Evolutionary conservation across 345 rosid species (phyloP), one percentile per base, ranked within the genome.

Genomic region (Heritiera fomes): DNA sequence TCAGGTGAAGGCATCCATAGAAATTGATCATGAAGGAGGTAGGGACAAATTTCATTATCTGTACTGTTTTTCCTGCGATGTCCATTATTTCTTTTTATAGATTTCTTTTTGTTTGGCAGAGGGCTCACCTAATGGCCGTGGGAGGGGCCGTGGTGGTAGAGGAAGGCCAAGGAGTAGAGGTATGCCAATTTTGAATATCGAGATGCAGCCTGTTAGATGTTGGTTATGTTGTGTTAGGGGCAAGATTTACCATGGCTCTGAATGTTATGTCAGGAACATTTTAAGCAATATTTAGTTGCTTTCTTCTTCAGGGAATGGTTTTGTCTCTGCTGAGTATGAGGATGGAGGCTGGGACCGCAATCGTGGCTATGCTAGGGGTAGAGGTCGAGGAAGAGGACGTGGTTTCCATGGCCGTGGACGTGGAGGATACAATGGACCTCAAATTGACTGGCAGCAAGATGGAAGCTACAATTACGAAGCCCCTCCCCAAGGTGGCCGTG

Each of bases 381-480:
- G 98, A 82, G 94, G 95, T 62, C 90, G 97, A 52, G 97, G 97
- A 11, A 90, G 97, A 85, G 97, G 94, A 45, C 90, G 92, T 70
- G 83, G 86, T 75, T 84, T 79, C 78, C 93, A 90, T 75, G 92
- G 97, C 80, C 90, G 93, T 56, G 93, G 97, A 28, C 86, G 97
- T 72, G 98, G 97, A 78, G 97, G 93, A 63, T 96, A 87, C 84
- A 89, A 88, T 83, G 97, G 91, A 40, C 95, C 90, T 72, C 90
- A 83, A 75, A 45, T 75, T 83, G 96, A 92, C 80, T 81, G 77
- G 75, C 89, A 83, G 40, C 92, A 92, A 71, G 97, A 93, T 82
- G 91, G 89, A 75, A 93, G 90, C 76, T 90, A 89, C 79, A 83
- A 86, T 74, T 82, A 92, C 30, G 94, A 92, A 68, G 87, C 82